Evolutionary conservation across 352 stramenopile genomes (phyloP).

Genomic region (Phytophthora citrophthora): DNA sequence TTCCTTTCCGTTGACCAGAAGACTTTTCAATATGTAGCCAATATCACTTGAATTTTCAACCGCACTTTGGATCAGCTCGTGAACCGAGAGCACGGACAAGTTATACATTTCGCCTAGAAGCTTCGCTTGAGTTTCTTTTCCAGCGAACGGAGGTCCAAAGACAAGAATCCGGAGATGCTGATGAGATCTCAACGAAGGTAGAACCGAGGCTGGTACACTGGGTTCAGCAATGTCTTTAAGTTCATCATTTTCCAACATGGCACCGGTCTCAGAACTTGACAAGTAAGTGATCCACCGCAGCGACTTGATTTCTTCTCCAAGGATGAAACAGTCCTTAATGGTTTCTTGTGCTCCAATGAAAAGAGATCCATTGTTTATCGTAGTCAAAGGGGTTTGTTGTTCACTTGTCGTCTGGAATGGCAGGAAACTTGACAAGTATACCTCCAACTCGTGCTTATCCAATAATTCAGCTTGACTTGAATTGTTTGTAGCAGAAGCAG

Average conservation of each 20-base stretch:
- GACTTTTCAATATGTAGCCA: slow-evolving; percentile 27
- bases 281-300: slow-evolving; percentile 57
- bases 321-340: slow-evolving; percentile 53
- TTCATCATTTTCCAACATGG: not conserved
- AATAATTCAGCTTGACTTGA: slow-evolving; percentile 18
- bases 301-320: slow-evolving; percentile 73
- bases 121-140: slow-evolving; percentile 61
- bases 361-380: slow-evolving; percentile 41
- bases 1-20: slow-evolving; percentile 46
- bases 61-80: slow-evolving; percentile 44
- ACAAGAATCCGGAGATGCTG: slow-evolving; percentile 60
- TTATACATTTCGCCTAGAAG: slow-evolving; percentile 60
- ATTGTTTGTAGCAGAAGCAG: slow-evolving; percentile 6
- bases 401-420: slow-evolving; percentile 16
- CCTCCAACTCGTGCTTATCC: slow-evolving; percentile 44
- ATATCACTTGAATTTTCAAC: slow-evolving; percentile 40
- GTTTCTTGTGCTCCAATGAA: slow-evolving; percentile 52
- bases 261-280: not conserved
- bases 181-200: not conserved
- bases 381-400: slow-evolving; percentile 20
- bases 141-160: slow-evolving; percentile 65
- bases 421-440: slow-evolving; percentile 54
- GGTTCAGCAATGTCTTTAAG: not conserved
- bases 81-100: slow-evolving; percentile 56
- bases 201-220: not conserved